phyloP scores from a whole-genome alignment of 306 rosid genomes.

The Sechiopsis laciniata region DNA sequence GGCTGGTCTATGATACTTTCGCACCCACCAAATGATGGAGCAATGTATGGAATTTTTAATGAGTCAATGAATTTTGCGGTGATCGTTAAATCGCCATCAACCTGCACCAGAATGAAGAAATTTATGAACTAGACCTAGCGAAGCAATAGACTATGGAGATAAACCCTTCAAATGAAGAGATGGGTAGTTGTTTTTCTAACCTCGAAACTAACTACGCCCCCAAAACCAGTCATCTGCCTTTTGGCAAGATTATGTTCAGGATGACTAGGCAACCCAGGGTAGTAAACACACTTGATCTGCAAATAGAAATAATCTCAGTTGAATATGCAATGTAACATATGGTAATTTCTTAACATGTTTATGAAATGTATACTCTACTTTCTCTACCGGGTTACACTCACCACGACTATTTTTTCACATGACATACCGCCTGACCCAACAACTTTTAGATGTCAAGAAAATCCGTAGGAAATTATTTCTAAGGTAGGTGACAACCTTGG shows the following conservation, averaged over 20 bases:
- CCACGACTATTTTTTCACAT: no score
- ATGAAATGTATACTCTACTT: no score
- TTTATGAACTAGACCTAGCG: not conserved
- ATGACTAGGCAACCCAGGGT: conserved; percentile 87
- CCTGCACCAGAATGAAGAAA: conserved; percentile 37
- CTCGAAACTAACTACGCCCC: conserved; percentile 97
- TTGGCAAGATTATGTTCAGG: conserved; percentile 90
- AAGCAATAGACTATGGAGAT: not conserved
- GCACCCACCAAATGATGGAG: conserved; percentile 95
- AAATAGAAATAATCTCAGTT: no score
- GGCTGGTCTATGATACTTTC: conserved; percentile 98
- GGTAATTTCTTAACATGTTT: no score
- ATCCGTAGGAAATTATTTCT: no score
- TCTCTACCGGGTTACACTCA: no score
- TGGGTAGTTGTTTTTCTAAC: conserved; percentile 28
- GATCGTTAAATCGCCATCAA: conserved; percentile 62
- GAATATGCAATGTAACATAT: no score
- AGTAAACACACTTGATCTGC: conserved; percentile 82
- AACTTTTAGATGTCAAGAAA: no score
- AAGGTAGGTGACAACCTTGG: no score
- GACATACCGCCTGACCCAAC: no score
- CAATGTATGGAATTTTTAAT: conserved; percentile 85
- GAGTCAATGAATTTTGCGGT: conserved; percentile 74
- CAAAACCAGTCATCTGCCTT: conserved; percentile 94
- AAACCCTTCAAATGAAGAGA: not conserved